These are phyloP conservation scores for Boletellus deceptivus DNA, from an alignment of 1,284 basidiomycete genomes.

Conservation along the genomic window DNA sequence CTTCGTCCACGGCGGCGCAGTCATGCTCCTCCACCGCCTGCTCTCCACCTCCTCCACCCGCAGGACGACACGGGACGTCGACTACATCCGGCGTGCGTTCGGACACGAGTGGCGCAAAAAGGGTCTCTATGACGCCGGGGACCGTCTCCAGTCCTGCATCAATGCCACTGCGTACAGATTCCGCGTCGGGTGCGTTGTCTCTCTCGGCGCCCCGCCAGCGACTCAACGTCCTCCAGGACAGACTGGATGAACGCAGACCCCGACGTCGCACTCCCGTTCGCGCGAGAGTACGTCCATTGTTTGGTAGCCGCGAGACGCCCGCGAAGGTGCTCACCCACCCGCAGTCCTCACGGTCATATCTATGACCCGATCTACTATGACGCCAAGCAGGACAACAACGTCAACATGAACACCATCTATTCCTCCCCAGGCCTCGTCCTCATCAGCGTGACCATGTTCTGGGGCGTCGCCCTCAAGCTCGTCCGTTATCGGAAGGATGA, in stretches of 20 bases:
- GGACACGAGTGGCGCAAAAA: conserved; percentile 48
- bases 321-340: conserved; percentile 4
- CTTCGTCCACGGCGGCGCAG: conserved; percentile 65
- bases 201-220: neutral
- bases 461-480: conserved; percentile 69
- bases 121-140: conserved; percentile 49
- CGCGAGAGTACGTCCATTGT: conserved; percentile 48
- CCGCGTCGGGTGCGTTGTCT: conserved; percentile 40
- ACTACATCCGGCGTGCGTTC: conserved; percentile 61
- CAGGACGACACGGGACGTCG: conserved; percentile 58
- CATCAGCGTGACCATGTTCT: conserved; percentile 62
- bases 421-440: conserved; percentile 50
- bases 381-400: conserved; percentile 47
- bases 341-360: conserved; percentile 37
- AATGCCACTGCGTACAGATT: conserved; percentile 50
- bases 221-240: conserved; percentile 22
- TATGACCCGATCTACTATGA: conserved; percentile 62
- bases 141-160: conserved; percentile 54
- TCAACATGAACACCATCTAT: conserved; percentile 55
- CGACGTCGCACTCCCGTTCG: conserved; percentile 63
- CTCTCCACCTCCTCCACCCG: conserved; percentile 43
- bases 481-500: conserved; percentile 57
- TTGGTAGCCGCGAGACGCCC: conserved; percentile 3
- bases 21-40: conserved; percentile 59
- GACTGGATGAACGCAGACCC: conserved; percentile 76